Base-by-base conservation (phyloP, 78 protist genomes). In the Protostelium mycophagum region DNA sequence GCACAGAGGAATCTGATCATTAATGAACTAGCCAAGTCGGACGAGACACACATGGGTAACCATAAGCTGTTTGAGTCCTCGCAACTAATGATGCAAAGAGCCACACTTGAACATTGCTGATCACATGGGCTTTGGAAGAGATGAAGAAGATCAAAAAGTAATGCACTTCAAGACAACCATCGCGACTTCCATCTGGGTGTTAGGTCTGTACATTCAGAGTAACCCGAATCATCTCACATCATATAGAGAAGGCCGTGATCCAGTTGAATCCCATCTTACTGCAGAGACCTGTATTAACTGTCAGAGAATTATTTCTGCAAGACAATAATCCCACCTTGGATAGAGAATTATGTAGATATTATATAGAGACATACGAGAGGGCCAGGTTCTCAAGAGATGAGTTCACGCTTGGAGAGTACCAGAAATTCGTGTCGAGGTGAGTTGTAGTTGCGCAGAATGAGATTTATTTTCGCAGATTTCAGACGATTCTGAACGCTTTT, bases 61-160 rank as follows among this genome's bases (percentile, higher is more conserved):
- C 63, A 92, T 51, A 91, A 91, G 35, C 37, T 34, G 29, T 88
- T 87, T 36, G 94, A 89, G 36, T 63, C 87, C 51, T 85, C 86
- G 31, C 85, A 63, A 0, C 35, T 83, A 25, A 38, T 38, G 28
- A 89, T 92, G 34, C 16, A 25, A 25, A 51, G 73, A 51, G 16
- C 73, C 73, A 25, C 73, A 51, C 31, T 16, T 51, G 73, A 51
- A 51, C 73, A 16, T 51, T 16, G 73, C 73, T 5, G 90, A 92
- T 73, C 94, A 92, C 90, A 90, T 92, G 73, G 95, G 95, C 31
- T 93, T 91, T 91, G 95, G 95, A 34, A 90, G 93, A 9, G 87
- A 38, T 34, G 83, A 91, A 35, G 95, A 90, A n/a, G 89, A 90
- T 36, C 28, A 87, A 34, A 89, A 90, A 34, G 91, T 90, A 37